Base-by-base conservation (phyloP, 306 rosid genomes). In the Castanea mollissima region DNA sequence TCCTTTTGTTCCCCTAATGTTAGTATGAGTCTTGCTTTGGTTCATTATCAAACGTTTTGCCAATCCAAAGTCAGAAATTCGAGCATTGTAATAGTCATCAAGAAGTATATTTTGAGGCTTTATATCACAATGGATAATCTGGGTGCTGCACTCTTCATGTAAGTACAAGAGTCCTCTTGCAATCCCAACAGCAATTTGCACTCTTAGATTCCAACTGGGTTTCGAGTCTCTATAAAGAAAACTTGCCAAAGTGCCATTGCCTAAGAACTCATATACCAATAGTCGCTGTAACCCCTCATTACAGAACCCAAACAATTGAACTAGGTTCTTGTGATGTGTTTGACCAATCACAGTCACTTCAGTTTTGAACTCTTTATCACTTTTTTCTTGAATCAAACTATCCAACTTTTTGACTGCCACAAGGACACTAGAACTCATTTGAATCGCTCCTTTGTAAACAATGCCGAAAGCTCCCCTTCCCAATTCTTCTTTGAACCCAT, bases 21-120 rank as follows among this genome's bases (percentile, higher is more conserved):
- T 21, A 20, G 69, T 77, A 54, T 55, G 27, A 16, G 68, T 70
- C 11, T 56, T n/a, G 38, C 81, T 78, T 41, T 78, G 71, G 56
- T 70, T 19, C 51, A 58, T 70, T 14, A 18, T 29, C 71, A 79
- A 73, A 29, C 76, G 20, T 80, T 85, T 85, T 2, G 86, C 77
- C 6, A 85, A 44, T 18, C 89, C 75, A 2, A 85, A 85, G 34
- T 79, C 86, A 2, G 82, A 71, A 13, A 85, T 67, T 57, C 71
- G 69, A 16, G 76, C 79, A 0, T 18, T 72, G 55, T 44, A 76
- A 10, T 23, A 20, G 13, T 78, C 86, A 13, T 85, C 84, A 0
- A 79, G 34, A 44, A 85, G 85, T 41, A 84, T 75, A 16, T 84
- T 80, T 77, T 84, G 85, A 14, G 87, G 87, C 64, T 80, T 84